A percentile compares a stretch with the other conserved stretches of the same genome.
These are phyloP conservation scores for Colletotrichum sansevieriae DNA, from an alignment of 2,329 filamentous ascomycete genomes.

Conservation along the genomic window DNA sequence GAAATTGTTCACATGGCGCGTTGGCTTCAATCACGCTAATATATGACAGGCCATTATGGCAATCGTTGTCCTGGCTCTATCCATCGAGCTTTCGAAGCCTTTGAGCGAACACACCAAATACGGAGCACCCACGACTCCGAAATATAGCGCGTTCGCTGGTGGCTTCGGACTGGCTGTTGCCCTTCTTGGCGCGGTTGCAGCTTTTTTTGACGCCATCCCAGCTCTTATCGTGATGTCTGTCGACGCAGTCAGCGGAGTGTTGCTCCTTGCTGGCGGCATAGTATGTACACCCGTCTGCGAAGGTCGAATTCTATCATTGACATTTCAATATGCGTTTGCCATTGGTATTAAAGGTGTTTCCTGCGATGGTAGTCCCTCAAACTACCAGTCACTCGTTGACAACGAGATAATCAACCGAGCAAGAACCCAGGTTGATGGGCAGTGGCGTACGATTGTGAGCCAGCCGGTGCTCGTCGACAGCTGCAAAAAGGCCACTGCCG, in stretches of 20 bases:
- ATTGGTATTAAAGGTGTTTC: conserved; percentile 28
- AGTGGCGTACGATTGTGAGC: background rate
- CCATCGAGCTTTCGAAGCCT: conserved; percentile 19
- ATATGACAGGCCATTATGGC: conserved; percentile 26
- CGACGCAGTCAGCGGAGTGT: conserved; percentile 31
- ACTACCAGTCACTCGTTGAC: background rate
- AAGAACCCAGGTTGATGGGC: background rate
- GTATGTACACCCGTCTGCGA: conserved; percentile 10
- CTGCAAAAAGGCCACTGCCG: conserved; percentile 32
- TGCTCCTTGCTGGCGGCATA: conserved; percentile 38
- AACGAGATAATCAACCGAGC: conserved; percentile 30
- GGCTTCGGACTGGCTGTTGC: conserved; percentile 33
- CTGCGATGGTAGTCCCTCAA: background rate
- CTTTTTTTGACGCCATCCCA: conserved; percentile 37
- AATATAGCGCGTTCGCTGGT: conserved; percentile 34
- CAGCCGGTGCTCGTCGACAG: conserved; percentile 1
- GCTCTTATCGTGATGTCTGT: conserved; percentile 24
- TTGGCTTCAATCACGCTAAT: background rate
- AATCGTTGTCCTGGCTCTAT: conserved; percentile 36
- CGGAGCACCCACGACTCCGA: conserved; percentile 23
- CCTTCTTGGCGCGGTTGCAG: conserved; percentile 5
- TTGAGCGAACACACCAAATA: background rate
- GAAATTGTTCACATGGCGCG: background rate
- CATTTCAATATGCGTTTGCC: conserved; percentile 16
- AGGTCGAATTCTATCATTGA: background rate